Percentiles rank a stretch among this genome's conserved stretches.
phyloP scores from a whole-genome alignment of 495 filamentous ascomycete genomes.

The Bathelium albidoporum region DNA sequence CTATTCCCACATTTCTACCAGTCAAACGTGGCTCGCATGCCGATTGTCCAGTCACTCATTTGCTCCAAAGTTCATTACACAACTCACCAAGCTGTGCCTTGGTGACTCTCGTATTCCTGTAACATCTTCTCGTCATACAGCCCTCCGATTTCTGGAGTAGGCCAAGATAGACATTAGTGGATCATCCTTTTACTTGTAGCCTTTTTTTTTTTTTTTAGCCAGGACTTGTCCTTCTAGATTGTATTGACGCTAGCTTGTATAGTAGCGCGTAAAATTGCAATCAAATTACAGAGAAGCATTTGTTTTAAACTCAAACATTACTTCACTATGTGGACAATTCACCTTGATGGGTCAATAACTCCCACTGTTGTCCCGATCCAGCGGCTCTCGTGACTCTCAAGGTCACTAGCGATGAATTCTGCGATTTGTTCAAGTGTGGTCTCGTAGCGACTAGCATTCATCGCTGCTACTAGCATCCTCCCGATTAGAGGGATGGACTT shows the following conservation, averaged over 20 bases:
- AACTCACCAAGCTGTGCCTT: no score
- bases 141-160: no score
- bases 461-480: conserved; percentile 7
- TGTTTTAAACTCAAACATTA: neutral
- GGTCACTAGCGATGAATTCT: conserved; percentile 4
- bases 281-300: neutral
- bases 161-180: neutral
- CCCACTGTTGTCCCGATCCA: conserved; percentile 8
- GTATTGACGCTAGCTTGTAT: neutral
- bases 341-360: conserved; percentile 4
- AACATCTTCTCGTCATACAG: no score
- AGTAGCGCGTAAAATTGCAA: neutral
- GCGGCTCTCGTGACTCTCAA: conserved; percentile 4
- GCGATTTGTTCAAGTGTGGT: conserved; percentile 17
- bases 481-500: conserved; percentile 15
- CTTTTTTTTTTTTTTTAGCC: neutral
- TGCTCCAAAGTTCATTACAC: no score
- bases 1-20: no score
- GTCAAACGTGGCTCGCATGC: no score
- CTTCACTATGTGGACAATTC: conserved; percentile 2
- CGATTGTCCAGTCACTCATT: no score
- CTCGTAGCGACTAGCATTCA: conserved; percentile 13
- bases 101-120: no score
- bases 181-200: neutral
- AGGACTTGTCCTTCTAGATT: neutral